These are phyloP conservation scores for Termitomyces sp. DNA, from an alignment of 768 basidiomycete species.

Conservation along the genomic window DNA sequence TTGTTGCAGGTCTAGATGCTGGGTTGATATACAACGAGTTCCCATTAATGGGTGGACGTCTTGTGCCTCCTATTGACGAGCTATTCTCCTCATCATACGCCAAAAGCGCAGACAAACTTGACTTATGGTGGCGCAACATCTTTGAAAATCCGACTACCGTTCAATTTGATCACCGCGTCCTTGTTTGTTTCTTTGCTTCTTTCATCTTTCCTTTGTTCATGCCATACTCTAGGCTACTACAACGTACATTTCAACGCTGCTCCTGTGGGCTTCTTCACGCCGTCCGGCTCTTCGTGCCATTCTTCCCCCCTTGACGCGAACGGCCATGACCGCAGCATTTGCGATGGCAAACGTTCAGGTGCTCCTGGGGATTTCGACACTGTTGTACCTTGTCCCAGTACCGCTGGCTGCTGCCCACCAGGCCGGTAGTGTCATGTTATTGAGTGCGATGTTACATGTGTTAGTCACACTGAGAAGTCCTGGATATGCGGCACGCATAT, in stretches of 20 bases:
- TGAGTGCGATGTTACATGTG: constrained; percentile 79
- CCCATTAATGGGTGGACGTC: constrained; percentile 87
- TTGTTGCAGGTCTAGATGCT: constrained; percentile 96
- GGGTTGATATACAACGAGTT: constrained; percentile 98
- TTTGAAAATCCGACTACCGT: constrained; percentile 98
- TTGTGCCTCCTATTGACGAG: constrained; percentile 79
- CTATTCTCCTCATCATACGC: constrained; percentile 76
- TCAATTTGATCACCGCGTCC: constrained; percentile 92
- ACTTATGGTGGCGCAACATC: constrained; percentile 93
- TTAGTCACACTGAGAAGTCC: constrained; percentile 69
- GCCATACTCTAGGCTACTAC: constrained; percentile 60
- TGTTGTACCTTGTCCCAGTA: constrained; percentile 89
- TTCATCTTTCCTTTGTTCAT: not conserved
- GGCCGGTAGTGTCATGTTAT: constrained; percentile 84
- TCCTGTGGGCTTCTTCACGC: constrained; percentile 57
- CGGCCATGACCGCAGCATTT: constrained; percentile 55
- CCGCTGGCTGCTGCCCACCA: constrained; percentile 93
- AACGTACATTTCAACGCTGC: constrained; percentile 66
- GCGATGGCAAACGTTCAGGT: constrained; percentile 84
- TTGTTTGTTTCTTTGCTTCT: constrained; percentile 46
- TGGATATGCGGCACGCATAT: constrained; percentile 52
- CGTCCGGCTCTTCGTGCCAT: constrained; percentile 50
- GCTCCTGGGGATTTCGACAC: constrained; percentile 55
- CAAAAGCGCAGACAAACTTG: constrained; percentile 58
- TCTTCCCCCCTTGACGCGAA: constrained; percentile 57